Evolutionary conservation across 148 eudicot species (phyloP), one percentile per base, ranked within the genome.

Genomic region (Vaccinium vitisidaea): DNA sequence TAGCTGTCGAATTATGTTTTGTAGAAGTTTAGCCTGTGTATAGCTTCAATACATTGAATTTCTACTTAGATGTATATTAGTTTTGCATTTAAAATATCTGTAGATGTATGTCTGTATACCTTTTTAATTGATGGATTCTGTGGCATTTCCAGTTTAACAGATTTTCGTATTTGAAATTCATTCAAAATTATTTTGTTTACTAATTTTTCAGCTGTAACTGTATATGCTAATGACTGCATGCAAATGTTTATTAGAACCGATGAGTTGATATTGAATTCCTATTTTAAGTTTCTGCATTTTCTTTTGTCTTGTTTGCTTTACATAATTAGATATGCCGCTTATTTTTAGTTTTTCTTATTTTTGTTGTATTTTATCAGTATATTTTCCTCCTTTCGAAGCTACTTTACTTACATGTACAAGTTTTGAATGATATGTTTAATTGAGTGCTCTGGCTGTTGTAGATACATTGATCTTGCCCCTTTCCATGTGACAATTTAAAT

Each of bases 401-500:
- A 55, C 23, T 6, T 55, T 16, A 11, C 4, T 21, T 5, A 12
- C 2, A 5, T 67, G 8, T 48, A 11, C 5, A 25, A 7, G 30
- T 70, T 70, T 81, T 63, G 12, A 46, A 1, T 6, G 48, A 9
- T 39, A 39, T 39, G 4, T 82, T 18, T 5, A 11, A 19, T 11
- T 55, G 23, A 71, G 80, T 75, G 50, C 56, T 59, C 46, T 70
- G 43, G 13, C 23, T 6, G 16, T 27, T 8, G 23, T 67, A 48
- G 78, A 79, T 50, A 21, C 65, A 55, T 48, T 25, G 82, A 36
- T 76, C 30, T 82, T 61, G 11, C 84, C 82, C n/a, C 19, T 61
- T 79, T 83, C 75, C 43, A 4, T 59, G 53, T 70, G 82, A 65
- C 74, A 83, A 83, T 77, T 61, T 80, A 85, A 87, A 83, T 83